A percentile compares a stretch with the other conserved stretches of the same genome.
These are phyloP conservation scores for Platanus orientalis DNA, from an alignment of 164 flowering plant genomes.

Conservation along the genomic window DNA sequence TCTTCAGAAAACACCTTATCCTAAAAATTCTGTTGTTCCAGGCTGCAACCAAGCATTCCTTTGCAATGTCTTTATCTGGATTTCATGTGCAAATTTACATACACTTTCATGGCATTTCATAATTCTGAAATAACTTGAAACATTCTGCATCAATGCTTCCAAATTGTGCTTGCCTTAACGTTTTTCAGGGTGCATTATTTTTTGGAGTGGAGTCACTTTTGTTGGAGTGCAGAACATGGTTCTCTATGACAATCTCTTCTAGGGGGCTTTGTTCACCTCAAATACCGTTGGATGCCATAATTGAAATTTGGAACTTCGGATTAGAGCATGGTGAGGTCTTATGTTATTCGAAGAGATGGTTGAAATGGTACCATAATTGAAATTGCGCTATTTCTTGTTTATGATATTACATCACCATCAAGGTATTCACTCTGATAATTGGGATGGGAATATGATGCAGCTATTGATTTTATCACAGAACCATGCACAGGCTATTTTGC, in stretches of 20 bases:
- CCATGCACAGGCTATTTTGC: conserved; percentile 59
- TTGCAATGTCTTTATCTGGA: no score
- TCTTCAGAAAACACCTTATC: no score
- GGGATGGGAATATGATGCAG: conserved; percentile 47
- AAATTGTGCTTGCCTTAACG: not conserved
- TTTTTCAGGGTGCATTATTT: conserved; percentile 57
- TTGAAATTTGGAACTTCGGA: conserved; percentile 54
- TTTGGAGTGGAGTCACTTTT: conserved; percentile 63
- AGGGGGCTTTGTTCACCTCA: conserved; percentile 16
- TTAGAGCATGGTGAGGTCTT: conserved; percentile 43
- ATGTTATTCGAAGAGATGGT: not conserved
- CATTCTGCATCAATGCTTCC: not conserved
- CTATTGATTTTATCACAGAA: conserved; percentile 42
- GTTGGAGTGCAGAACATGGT: conserved; percentile 50
- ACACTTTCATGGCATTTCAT: not conserved
- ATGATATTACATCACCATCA: not conserved
- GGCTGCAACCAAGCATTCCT: no score
- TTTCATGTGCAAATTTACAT: no score
- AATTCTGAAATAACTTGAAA: not conserved
- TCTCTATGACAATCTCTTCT: conserved; percentile 24
- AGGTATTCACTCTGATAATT: conserved; percentile 24
- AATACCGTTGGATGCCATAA: conserved; percentile 36
- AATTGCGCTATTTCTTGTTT: conserved; percentile 3
- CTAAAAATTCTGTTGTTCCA: no score
- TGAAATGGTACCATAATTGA: not conserved